These are phyloP conservation scores for Cercospora janseana DNA, from an alignment of 2,329 filamentous ascomycete species.

Conservation along the genomic window DNA sequence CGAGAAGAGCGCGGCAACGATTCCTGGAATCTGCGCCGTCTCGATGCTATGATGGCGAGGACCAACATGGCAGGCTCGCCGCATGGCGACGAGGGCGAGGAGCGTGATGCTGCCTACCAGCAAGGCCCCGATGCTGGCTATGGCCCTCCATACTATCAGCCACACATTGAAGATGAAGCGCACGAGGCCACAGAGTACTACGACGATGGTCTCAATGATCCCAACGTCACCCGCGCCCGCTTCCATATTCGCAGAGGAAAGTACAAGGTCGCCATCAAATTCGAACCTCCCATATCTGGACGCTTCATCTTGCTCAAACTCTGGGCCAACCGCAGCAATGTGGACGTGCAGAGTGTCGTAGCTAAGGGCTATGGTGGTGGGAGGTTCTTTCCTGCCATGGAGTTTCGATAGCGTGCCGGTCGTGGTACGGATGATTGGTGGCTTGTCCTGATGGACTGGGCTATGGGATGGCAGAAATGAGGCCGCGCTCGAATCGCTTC, in stretches of 20 bases:
- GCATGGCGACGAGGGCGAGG: conserved; percentile 24
- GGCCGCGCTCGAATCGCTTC: no score
- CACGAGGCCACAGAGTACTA: conserved; percentile 21
- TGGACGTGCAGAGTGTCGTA: conserved; percentile 84
- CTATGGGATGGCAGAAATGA: no score
- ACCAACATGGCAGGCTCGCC: conserved; percentile 27
- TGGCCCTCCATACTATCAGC: conserved; percentile 17
- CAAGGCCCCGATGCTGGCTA: conserved; percentile 18
- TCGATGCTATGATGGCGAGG: conserved; percentile 33
- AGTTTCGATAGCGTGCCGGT: conserved; percentile 19
- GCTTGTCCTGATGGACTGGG: background rate
- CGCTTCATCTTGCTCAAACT: conserved; percentile 84
- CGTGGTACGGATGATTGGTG: background rate
- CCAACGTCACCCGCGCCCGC: conserved; percentile 57
- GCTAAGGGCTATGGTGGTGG: conserved; percentile 82
- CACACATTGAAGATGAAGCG: conserved; percentile 9
- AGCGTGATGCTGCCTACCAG: conserved; percentile 19
- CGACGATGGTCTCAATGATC: conserved; percentile 28
- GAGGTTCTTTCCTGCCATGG: conserved; percentile 62
- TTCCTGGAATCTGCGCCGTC: conserved; percentile 26
- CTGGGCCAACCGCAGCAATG: conserved; percentile 78
- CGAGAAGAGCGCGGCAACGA: conserved; percentile 25
- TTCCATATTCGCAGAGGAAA: conserved; percentile 83
- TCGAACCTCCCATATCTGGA: conserved; percentile 70
- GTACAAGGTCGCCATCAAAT: conserved; percentile 81